Evolutionary conservation across 2,329 filamentous ascomycete genomes (phyloP), one percentile per base, ranked within the genome.

Genomic region (Claviceps citrina): DNA sequence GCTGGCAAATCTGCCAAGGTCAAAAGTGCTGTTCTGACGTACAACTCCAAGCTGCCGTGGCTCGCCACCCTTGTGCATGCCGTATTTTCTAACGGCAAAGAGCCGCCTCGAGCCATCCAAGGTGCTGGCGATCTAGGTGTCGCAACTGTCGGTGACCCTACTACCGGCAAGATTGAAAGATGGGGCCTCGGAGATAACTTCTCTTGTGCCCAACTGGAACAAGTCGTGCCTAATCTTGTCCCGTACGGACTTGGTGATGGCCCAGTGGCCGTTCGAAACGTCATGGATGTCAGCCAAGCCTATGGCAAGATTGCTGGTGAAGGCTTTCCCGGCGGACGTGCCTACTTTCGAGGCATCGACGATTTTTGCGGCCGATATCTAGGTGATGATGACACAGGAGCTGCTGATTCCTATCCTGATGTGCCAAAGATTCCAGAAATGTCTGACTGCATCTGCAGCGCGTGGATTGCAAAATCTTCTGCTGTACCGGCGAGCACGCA

Each of bases 381-480:
- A 25, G 71, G 68, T 16, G 66, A 71, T 16, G 66, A 71, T 36
- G 73, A 78, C 7, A 68, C 69, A 15, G 69, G 72, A 16, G 64
- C 76, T 15, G 70, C 75, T 10, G 69, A 76, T 38, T 77, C 76
- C 6, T 68, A 77, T 44, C 65, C 74, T 20, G 86, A 86, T 31
- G 83, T 95, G 22, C 87, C 87, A 2, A 76, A 76, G 39, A 70
- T 93, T 15, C 77, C 79, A 2, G 70, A 77, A 44, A 67, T 79
- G 38, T 71, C 67, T 0, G 82, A 91, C 45, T 76, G 80, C 2
- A 71, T 91, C 15, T 84, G 77, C 48, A 77, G 79, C 31, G 77
- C 93, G 3, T 96, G 89, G 89, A 79, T 95, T 47, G 84, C 87
- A 27, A 96, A 94, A 54, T 82, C 84, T 1, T 64, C 74, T 7